Conservation (phyloP, 169 alveolate species). For the Toxoplasma gondii region DNA sequence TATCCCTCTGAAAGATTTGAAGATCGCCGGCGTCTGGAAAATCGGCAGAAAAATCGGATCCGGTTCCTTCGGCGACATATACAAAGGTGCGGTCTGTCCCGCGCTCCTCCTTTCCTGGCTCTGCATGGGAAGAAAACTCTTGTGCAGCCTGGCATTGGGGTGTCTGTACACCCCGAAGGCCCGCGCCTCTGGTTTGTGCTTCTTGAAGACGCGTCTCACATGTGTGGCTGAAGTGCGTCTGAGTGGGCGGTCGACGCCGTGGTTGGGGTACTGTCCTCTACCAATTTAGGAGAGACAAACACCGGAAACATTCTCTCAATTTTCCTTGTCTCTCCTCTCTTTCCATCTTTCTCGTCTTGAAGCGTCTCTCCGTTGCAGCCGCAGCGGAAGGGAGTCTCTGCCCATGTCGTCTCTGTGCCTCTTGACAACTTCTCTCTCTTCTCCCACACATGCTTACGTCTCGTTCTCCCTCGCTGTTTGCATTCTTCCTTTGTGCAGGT, state of each 20-base stretch:
- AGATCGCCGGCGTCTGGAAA: slow-evolving; percentile 96
- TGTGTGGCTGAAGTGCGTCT: too few relatives aligned
- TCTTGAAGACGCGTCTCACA: too few relatives aligned
- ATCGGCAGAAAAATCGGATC: slow-evolving; percentile 97
- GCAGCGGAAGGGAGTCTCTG: too few relatives aligned
- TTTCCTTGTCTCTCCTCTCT: background rate
- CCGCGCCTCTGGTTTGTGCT: background rate
- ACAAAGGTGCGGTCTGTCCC: slow-evolving; percentile 78
- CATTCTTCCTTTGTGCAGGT: too few relatives aligned
- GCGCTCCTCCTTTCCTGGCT: background rate
- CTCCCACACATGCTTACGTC: background rate
- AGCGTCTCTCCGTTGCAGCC: too few relatives aligned
- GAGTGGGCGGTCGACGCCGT: too few relatives aligned
- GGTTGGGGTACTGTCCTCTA: too few relatives aligned
- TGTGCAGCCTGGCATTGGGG: background rate
- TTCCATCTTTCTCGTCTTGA: background rate
- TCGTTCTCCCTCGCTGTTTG: background rate
- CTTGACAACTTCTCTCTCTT: background rate
- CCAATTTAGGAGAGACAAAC: too few relatives aligned
- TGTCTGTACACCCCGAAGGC: background rate
- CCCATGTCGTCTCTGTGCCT: too few relatives aligned
- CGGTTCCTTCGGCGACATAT: slow-evolving; percentile 98
- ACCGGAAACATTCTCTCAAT: background rate
- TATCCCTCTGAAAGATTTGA: slow-evolving; percentile 85
- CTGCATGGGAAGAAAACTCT: background rate